Base-by-base conservation (phyloP, 106 monocot species). In the Dioscorea alata region DNA sequence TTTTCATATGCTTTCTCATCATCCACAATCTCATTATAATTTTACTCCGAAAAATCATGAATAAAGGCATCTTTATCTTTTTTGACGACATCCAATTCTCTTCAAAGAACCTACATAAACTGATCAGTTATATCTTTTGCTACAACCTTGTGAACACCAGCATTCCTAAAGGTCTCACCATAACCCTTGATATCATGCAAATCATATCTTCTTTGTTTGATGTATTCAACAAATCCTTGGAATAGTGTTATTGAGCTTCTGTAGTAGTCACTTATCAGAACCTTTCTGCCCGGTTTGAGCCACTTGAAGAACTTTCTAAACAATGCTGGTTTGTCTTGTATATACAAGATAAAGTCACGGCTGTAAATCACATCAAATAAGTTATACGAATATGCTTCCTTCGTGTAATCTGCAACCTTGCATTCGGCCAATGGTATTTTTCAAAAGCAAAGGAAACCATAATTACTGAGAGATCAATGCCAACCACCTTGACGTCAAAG, bases 231-330 rank as follows among this genome's bases (percentile, higher is more conserved):
- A 73, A 97, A 96, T 54, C 92, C 97, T 20, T 74, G 61, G 0
- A 92, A 84, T 13, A 83, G 73, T 50, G 62, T 75, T 49, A 82
- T 86, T 35, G 88, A 69, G 16, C 74, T 86, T 82, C 77, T 89
- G 76, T 92, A 97, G 76, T 97, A 97, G 74, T 97, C 97, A 69
- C 79, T 87, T 49, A 97, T 97, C 52, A 97, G 86, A 63, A 97
- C 63, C 65, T 76, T 88, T 19, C 92, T 92, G 50, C 97, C 97
- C 21, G 92, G 92, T 64, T 97, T 97, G 53, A 97, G 51, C 97
- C 97, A 97, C 54, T 79, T 81, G 67, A 82, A 90, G 68, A 97
- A 97, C 21, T 48, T 73, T 69, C 69, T 83, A 63, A 97, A 97
- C 32, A 97, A 61, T 0, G 76, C 49, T 8, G 89, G 97, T 48